Percentiles rank a stretch among this genome's conserved stretches.
These are phyloP conservation scores for Penicillium crystallinum DNA, from an alignment of 495 filamentous ascomycete genomes.

Conservation along the genomic window DNA sequence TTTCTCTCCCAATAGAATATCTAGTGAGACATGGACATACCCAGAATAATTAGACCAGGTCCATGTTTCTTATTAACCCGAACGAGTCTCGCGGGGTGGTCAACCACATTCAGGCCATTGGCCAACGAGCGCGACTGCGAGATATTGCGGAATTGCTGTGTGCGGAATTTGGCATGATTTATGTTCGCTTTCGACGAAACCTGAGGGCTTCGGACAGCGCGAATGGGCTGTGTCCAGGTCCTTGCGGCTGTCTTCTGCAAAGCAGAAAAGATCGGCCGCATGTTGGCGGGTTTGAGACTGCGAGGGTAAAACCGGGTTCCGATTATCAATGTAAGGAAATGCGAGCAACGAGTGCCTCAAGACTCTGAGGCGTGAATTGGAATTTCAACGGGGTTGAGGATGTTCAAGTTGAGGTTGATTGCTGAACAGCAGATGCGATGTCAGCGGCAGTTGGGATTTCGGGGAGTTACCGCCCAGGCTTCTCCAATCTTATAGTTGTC, in stretches of 20 bases:
- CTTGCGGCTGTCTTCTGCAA: conserved; percentile 22
- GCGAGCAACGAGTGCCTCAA: neutral
- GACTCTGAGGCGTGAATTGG: neutral
- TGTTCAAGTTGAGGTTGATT: neutral
- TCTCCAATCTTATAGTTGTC: conserved; percentile 12
- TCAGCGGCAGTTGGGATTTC: conserved; percentile 11
- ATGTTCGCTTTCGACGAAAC: conserved; percentile 26
- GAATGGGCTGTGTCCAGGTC: conserved; percentile 18
- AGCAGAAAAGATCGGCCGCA: conserved; percentile 32
- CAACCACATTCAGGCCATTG: conserved; percentile 61
- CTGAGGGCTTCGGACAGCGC: conserved; percentile 14
- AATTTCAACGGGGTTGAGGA: neutral
- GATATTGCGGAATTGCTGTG: conserved; percentile 34
- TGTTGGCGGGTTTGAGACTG: conserved; percentile 7
- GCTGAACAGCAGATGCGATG: neutral
- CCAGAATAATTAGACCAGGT: conserved; percentile 73
- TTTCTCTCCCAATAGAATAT: neutral
- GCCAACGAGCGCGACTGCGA: conserved; percentile 17
- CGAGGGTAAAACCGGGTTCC: neutral
- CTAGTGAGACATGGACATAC: conserved; percentile 35
- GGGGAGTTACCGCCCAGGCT: conserved; percentile 9
- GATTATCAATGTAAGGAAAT: neutral
- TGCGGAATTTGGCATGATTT: conserved; percentile 35
- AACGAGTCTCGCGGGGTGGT: conserved; percentile 75
- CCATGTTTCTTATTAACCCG: conserved; percentile 69